Base-by-base conservation (phyloP, 192 early-diverging fungal species). In the Backusella mclennaniae region DNA sequence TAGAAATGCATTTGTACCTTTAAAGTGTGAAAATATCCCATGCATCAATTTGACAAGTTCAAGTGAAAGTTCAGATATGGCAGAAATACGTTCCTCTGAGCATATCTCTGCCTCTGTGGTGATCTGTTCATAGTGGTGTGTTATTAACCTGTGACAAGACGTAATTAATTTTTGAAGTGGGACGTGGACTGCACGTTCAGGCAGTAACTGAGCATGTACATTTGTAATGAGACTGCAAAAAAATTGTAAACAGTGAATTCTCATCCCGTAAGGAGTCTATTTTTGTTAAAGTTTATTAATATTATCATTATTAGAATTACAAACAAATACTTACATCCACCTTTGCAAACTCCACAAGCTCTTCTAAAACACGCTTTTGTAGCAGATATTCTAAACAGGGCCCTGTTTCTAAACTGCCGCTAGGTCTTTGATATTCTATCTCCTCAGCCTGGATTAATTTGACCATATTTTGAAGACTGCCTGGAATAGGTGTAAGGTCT, bases 261-360 rank as follows among this genome's bases (percentile, higher is more conserved):
- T 75, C 82, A 83, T 83, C 35, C 82, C 82, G 72, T 80, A 80
- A 19, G 82, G 82, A 0, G 82, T 83, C 82, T 83, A 35, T 74
- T 36, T 36, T 31, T 29, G 42, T 63, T 41, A 36, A 42, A 35
- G 39, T 41, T 31, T 72, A 35, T 68, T 4, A 44, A 59, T 52
- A 9, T 70, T 63, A 15, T 29, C 12, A 29, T 29, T 63, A 63
- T 29, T 29, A 63, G 12, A 23, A 63, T 26, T 1, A 2, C 66
- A 44, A 56, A 21, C 21, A 5, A 42, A 26, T 73, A 81, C 66
- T 74, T 82, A 72, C 80, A 73, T 82, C 80, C 11, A 82, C 80
- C 78, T 78, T 82, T 35, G 80, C 80, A 53, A 82, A 82, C 67
- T 82, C 80, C 8, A 78, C 80, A 0, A 82, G 73, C 49, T 82